These are phyloP conservation scores for Haplosporangium gracile DNA, from an alignment of 192 early-diverging fungal species.

Conservation along the genomic window DNA sequence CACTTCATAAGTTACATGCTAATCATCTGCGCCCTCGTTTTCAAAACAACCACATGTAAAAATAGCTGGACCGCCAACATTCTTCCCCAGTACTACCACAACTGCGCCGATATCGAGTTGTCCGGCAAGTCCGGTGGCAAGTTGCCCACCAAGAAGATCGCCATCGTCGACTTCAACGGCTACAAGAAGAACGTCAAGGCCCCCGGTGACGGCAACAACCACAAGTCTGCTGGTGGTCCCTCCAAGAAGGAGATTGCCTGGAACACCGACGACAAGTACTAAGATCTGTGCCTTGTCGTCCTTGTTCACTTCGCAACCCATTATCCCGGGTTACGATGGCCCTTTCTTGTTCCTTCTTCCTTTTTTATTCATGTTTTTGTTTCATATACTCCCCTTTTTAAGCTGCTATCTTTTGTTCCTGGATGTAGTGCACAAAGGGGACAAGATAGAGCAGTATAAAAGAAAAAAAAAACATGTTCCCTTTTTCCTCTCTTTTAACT, in stretches of 20 bases:
- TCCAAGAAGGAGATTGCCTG: slow-evolving; percentile 29
- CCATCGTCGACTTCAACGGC: slow-evolving; percentile 39
- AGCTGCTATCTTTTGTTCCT: slow-evolving; percentile 1
- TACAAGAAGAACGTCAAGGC: slow-evolving; percentile 27
- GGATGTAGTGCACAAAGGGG: slow-evolving; percentile 1
- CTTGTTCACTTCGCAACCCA: background rate
- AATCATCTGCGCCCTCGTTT: background rate
- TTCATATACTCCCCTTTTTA: background rate
- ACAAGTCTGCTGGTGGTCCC: slow-evolving; percentile 30
- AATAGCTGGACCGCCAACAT: slow-evolving; percentile 76
- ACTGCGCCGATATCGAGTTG: slow-evolving; percentile 78
- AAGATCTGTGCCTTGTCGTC: background rate
- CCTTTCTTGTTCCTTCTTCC: background rate
- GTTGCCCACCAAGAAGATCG: slow-evolving; percentile 26
- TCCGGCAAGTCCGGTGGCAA: slow-evolving; percentile 51
- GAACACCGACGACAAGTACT: slow-evolving; percentile 41
- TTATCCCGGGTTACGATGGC: too few relatives aligned
- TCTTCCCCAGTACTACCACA: slow-evolving; percentile 83
- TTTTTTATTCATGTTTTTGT: background rate
- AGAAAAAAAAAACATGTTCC: background rate
- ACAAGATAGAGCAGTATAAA: background rate
- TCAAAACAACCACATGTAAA: background rate
- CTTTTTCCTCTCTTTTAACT: background rate
- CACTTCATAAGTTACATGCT: background rate
- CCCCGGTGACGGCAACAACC: slow-evolving; percentile 43